A percentile compares a stretch with the other conserved stretches of the same genome.
phyloP scores from a whole-genome alignment of 2,329 filamentous ascomycete genomes.

The Claviceps digitariae region DNA sequence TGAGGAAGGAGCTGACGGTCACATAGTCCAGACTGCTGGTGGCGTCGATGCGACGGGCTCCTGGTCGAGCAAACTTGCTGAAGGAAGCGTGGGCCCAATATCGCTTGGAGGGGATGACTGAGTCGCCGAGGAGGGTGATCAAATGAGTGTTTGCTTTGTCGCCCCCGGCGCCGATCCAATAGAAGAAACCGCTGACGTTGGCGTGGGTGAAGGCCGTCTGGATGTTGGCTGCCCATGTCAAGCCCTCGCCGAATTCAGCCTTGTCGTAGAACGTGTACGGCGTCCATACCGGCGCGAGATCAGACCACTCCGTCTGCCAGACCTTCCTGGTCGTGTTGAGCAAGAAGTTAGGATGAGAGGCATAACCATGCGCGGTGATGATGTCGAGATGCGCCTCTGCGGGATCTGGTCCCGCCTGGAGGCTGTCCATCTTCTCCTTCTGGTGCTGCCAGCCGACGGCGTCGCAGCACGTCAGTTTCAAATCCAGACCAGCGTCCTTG shows the following conservation, averaged over 20 bases:
- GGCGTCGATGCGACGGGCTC: background rate
- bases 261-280: background rate
- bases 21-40: background rate
- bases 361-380: background rate
- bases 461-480: background rate
- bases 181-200: background rate
- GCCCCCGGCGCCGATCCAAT: background rate
- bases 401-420: background rate
- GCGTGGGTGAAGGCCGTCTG: background rate
- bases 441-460: background rate
- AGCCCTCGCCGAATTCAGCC: background rate
- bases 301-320: background rate
- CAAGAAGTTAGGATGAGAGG: background rate
- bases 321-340: background rate
- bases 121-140: background rate
- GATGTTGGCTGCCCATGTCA: background rate
- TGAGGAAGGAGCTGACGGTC: background rate
- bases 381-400: background rate
- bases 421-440: background rate
- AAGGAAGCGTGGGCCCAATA: background rate
- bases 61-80: background rate
- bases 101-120: background rate
- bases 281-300: background rate
- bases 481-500: background rate
- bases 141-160: background rate